Evolutionary conservation across 2,329 filamentous ascomycete genomes (phyloP).

Genomic region (Colletotrichum lini): DNA sequence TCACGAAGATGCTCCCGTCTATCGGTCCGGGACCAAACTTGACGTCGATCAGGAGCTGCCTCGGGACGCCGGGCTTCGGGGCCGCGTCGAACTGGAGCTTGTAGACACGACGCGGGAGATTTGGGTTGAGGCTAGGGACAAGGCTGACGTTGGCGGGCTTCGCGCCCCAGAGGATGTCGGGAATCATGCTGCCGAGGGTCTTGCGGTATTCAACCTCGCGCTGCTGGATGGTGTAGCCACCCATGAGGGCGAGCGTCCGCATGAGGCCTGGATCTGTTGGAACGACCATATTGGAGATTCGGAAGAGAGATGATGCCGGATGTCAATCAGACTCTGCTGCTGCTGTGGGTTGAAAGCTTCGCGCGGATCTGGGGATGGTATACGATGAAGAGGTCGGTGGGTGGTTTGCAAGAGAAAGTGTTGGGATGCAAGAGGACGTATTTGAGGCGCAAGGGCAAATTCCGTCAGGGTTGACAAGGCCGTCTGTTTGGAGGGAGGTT

Average conservation of each 20-base stretch:
- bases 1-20: constrained; percentile 19
- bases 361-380: too few relatives aligned
- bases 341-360: background rate
- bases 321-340: background rate
- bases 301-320: background rate
- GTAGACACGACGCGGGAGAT: background rate
- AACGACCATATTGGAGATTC: constrained; percentile 8
- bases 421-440: too few relatives aligned
- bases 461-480: too few relatives aligned
- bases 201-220: background rate
- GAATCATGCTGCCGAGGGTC: background rate
- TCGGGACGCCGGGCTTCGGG: constrained; percentile 17
- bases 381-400: too few relatives aligned
- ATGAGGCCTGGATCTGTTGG: constrained; percentile 4
- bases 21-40: background rate
- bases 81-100: constrained; percentile 14
- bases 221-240: background rate
- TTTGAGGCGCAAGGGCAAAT: too few relatives aligned
- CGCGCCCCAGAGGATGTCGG: constrained; percentile 1
- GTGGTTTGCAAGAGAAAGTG: too few relatives aligned
- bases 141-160: constrained; percentile 1
- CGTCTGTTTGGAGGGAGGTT: too few relatives aligned
- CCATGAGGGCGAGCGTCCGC: background rate
- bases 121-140: background rate
- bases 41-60: constrained; percentile 19